Percentiles rank a stretch among this genome's conserved stretches.
phyloP scores from a whole-genome alignment of 768 basidiomycete genomes.

The Lentinula sp. region DNA sequence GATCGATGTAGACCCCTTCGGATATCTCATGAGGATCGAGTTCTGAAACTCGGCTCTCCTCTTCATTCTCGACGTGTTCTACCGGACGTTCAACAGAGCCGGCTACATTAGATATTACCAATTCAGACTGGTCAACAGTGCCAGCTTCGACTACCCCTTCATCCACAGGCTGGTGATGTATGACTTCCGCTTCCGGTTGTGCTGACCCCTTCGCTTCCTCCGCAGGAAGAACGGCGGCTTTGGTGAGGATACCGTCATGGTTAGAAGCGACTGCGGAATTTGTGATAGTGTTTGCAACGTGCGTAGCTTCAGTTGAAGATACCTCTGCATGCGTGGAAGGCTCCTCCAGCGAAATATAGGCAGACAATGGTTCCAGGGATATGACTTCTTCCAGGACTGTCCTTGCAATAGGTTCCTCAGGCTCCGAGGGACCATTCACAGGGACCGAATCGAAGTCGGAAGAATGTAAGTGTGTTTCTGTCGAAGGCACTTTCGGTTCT shows the following conservation, averaged over 20 bases:
- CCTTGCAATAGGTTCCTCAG: neutral
- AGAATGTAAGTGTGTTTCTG: neutral
- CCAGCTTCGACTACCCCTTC: neutral
- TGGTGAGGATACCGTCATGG: constrained; percentile 4
- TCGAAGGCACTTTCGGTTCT: neutral
- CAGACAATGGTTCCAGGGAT: neutral
- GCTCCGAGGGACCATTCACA: neutral
- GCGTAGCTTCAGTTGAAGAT: constrained; percentile 16
- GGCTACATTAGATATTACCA: neutral
- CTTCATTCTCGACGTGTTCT: constrained; percentile 8
- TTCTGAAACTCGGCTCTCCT: neutral
- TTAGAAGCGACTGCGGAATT: constrained; percentile 7
- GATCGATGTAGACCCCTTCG: constrained; percentile 68
- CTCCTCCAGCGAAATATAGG: neutral
- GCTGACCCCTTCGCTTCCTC: neutral
- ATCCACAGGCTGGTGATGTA: neutral
- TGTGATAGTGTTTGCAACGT: constrained; percentile 6
- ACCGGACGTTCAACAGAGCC: constrained; percentile 7
- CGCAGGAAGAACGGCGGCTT: neutral
- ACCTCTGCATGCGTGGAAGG: neutral
- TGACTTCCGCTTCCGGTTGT: neutral
- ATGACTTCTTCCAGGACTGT: neutral
- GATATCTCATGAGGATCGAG: constrained; percentile 54
- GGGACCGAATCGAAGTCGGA: neutral
- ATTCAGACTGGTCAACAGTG: neutral